Evolutionary conservation across 352 stramenopile genomes (phyloP), one percentile per base, ranked within the genome.

Genomic region (Elongisporangium prolatum): DNA sequence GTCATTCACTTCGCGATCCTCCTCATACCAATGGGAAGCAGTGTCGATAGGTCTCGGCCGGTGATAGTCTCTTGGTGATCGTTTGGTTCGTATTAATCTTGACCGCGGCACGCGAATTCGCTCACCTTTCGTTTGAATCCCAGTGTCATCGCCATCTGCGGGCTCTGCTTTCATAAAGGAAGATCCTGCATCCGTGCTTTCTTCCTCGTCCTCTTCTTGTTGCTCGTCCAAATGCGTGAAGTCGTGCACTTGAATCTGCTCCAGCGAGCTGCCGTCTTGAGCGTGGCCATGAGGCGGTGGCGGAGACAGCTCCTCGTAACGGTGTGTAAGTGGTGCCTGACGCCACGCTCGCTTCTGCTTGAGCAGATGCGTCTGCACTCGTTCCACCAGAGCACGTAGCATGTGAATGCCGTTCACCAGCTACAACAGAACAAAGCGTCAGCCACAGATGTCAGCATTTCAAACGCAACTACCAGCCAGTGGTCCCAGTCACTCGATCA

Each of bases 331-430:
- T 9, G 28, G 28, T 1, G 28, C 28, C 28, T 40, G 28, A 9
- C 28, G 28, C 28, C 28, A 40, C 28, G 28, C 62, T 21, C 70
- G 61, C 50, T 61, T 47, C 50, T 88, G 83, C 21, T 78, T 75
- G 54, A 84, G 69, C 40, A 89, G 16, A 63, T 86, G 67, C 2
- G 62, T 24, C 56, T 91, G 75, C 2, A 89, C 63, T 18, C 67
- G 66, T 17, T 86, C 65, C 21, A 91, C 74, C 0, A 89, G 50
- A 7, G 59, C 61, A 17, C 59, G 67, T 54, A 91, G 48, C 51
- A 82, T 57, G 4, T 50, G 64, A 52, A 64, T 77, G 3, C 67
- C 77, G 11, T 79, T 69, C 6, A 89, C 79, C 14, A 91, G 24
- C 63, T 75, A 48, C n/a, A 21, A 48, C 6, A 44, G 2, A 17